A percentile compares a stretch with the other conserved stretches of the same genome.
Evolutionary conservation across 2,329 filamentous ascomycete species (phyloP).

Genomic region (Clonostachys solani): DNA sequence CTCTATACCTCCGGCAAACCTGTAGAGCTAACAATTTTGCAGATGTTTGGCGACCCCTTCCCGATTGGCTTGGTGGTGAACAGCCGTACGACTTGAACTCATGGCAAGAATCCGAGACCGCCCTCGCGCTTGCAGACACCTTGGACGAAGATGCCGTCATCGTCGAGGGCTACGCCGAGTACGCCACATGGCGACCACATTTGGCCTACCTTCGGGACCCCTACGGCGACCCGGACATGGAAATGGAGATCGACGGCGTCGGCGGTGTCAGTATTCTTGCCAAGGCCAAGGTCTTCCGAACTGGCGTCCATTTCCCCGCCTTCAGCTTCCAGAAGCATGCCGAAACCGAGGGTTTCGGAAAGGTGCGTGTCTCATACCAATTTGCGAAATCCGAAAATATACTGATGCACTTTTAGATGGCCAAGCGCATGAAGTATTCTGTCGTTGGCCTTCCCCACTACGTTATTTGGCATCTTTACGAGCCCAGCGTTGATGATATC

Average conservation of each 20-base stretch:
- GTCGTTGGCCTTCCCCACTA: conserved; percentile 96
- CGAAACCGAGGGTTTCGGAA: conserved; percentile 97
- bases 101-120: conserved; percentile 98
- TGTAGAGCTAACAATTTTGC: conserved; percentile 20
- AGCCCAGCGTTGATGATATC: conserved; percentile 96
- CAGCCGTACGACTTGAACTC: conserved; percentile 98
- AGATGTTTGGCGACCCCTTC: conserved; percentile 98
- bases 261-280: conserved; percentile 96
- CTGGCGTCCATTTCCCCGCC: conserved; percentile 93
- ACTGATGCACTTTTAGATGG: conserved; percentile 63
- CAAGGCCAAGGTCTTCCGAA: conserved; percentile 91
- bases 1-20: background rate
- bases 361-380: conserved; percentile 51
- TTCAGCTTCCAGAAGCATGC: conserved; percentile 99
- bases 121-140: conserved; percentile 86
- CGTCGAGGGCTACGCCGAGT: conserved; percentile 97
- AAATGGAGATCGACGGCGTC: conserved; percentile 98
- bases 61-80: conserved; percentile 97
- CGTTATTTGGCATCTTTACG: conserved; percentile 99
- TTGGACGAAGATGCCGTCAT: conserved; percentile 98
- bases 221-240: conserved; percentile 97
- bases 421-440: conserved; percentile 90
- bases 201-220: conserved; percentile 94
- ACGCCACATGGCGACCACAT: conserved; percentile 96
- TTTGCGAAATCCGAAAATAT: conserved; percentile 1